Evolutionary conservation across 108 stramenopile species (phyloP).

Genomic region (Skeletonema marinoi): DNA sequence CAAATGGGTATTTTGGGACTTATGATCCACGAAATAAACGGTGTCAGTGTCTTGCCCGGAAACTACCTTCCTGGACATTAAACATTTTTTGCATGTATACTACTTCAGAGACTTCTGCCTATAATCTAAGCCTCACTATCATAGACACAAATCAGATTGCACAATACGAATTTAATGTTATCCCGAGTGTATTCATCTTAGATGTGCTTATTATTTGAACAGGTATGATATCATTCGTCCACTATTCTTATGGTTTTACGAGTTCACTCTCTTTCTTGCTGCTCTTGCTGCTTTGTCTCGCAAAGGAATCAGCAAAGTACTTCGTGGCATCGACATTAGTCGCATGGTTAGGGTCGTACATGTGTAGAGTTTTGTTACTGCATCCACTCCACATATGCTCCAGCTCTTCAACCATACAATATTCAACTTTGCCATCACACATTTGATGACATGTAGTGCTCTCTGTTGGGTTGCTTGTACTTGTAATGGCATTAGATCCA

Average conservation of each 20-base stretch:
- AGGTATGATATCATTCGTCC: too few species aligned
- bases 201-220: too few species aligned
- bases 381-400: background rate
- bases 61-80: constrained; percentile 2
- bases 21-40: constrained; percentile 3
- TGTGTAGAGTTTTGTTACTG: background rate
- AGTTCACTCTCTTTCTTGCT: background rate
- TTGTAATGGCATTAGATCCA: background rate
- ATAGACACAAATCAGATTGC: background rate
- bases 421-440: background rate
- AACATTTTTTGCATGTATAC: background rate
- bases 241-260: too few species aligned
- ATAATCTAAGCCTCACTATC: constrained; percentile 5
- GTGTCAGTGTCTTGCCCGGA: constrained; percentile 4
- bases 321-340: background rate
- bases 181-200: background rate
- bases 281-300: background rate
- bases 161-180: background rate
- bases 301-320: background rate
- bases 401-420: background rate
- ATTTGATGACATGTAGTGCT: background rate
- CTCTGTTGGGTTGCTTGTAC: background rate
- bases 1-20: constrained; percentile 1
- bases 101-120: background rate
- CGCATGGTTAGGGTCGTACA: background rate